Base-by-base conservation (phyloP, 441 rosid species). In the Euphorbia corollata region DNA sequence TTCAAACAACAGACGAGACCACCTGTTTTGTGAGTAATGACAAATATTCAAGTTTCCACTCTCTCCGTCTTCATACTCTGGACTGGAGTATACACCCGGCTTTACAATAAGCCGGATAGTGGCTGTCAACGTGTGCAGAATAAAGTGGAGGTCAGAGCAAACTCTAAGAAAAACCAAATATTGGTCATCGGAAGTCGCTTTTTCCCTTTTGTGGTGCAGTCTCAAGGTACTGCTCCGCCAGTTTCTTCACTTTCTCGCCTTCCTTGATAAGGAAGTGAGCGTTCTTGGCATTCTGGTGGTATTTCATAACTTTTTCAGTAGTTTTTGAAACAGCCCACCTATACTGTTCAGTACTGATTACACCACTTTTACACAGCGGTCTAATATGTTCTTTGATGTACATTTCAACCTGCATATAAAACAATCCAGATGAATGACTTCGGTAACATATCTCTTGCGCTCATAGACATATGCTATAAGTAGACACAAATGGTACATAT, bases 231-330 rank as follows among this genome's bases (percentile, higher is more conserved):
- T 95, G 95, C 81, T 92, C 96, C 0, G 99, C 96, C 12, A 92
- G 97, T 78, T 89, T 92, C 86, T 92, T 95, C 71, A 92, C 97
- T 80, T 90, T 92, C 78, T 90, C 99, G 24, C 95, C 99, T 83
- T 92, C 99, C 87, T 88, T 92, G 68, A 95, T 86, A 63, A 92
- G 83, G 77, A 95, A 92, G 72, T 75, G 88, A 8, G 99, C 98
- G 68, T 79, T 92, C 78, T 90, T 92, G 43, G 92, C 90, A 70
- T 87, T 86, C 67, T 68, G 60, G 77, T 95, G 99, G 81, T 85
- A 87, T 78, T 83, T 95, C 99, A 90, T 92, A 47, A 95, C 96
- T 77, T 95, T 95, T 43, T 92, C 95, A 0, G 88, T 75, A 56
- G 97, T 81, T 81, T 92, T 92, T 10, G 89, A 77, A 72, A 87